These are phyloP conservation scores for Coprinellus aureogranulatus DNA, from an alignment of 768 basidiomycete genomes.

Conservation along the genomic window DNA sequence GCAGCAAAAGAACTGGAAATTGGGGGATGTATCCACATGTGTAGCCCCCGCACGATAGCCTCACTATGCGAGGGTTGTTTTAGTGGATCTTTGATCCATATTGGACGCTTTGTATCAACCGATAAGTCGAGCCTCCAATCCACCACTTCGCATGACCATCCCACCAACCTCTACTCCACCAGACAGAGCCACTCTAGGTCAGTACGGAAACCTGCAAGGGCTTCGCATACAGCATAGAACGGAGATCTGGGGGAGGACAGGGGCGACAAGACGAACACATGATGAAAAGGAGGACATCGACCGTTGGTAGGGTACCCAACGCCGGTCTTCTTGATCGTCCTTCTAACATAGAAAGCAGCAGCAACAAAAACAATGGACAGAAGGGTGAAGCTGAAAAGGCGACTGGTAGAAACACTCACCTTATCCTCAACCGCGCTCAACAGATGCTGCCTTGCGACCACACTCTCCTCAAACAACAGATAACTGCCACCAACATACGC, in stretches of 20 bases:
- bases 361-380: constrained; percentile 4
- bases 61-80: constrained; percentile 84
- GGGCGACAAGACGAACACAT: neutral
- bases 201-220: constrained; percentile 58
- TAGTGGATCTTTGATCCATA: constrained; percentile 57
- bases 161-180: neutral
- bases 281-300: constrained; percentile 20
- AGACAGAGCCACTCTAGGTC: no score
- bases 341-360: constrained; percentile 11
- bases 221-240: constrained; percentile 36
- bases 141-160: constrained; percentile 23
- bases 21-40: constrained; percentile 73
- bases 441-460: constrained; percentile 53
- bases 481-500: constrained; percentile 91
- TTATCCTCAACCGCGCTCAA: constrained; percentile 41
- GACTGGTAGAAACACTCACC: constrained; percentile 47
- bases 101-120: constrained; percentile 98
- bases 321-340: constrained; percentile 95
- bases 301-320: constrained; percentile 63
- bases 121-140: constrained; percentile 35
- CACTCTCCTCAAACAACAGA: constrained; percentile 68
- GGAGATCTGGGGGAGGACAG: constrained; percentile 12
- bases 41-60: constrained; percentile 85
- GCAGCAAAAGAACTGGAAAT: no score
- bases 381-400: constrained; percentile 6